Percentiles rank a stretch among this genome's conserved stretches.
Conservation (phyloP, 2,329 filamentous ascomycete genomes). For the Capronia americana region DNA sequence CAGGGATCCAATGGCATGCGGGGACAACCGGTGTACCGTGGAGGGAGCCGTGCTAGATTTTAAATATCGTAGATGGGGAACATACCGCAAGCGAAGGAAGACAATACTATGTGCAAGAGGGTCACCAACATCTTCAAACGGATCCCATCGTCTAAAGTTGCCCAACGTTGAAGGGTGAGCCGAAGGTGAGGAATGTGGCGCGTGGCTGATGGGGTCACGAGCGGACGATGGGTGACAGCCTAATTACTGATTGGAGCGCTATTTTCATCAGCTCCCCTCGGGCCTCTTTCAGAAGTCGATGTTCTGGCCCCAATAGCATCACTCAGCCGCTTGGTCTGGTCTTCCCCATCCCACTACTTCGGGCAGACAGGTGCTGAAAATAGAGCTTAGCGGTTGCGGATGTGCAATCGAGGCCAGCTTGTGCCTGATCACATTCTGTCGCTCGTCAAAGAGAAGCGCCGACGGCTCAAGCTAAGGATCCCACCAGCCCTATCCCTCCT, state of each 20-base stretch:
- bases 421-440: conserved; percentile 18
- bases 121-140: no score
- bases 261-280: conserved; percentile 6
- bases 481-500: conserved; percentile 10
- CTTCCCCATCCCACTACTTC: conserved; percentile 19
- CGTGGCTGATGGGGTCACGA: no score
- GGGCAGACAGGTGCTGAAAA: conserved; percentile 24
- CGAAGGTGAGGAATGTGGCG: no score
- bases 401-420: conserved; percentile 20
- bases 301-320: conserved; percentile 20
- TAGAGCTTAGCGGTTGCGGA: conserved; percentile 26
- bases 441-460: conserved; percentile 17
- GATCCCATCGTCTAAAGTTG: no score
- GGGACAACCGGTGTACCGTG: no score
- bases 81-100: no score
- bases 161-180: no score
- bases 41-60: no score
- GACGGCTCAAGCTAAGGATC: conserved; percentile 11
- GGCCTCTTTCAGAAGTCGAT: not conserved
- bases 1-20: no score
- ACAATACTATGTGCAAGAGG: no score
- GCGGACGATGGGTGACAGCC: no score
- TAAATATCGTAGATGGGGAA: no score
- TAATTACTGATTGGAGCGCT: conserved; percentile 1
- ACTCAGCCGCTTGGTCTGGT: conserved; percentile 14